These are phyloP conservation scores for Lathyrus tuberosus DNA, from an alignment of 306 rosid genomes.

Conservation along the genomic window DNA sequence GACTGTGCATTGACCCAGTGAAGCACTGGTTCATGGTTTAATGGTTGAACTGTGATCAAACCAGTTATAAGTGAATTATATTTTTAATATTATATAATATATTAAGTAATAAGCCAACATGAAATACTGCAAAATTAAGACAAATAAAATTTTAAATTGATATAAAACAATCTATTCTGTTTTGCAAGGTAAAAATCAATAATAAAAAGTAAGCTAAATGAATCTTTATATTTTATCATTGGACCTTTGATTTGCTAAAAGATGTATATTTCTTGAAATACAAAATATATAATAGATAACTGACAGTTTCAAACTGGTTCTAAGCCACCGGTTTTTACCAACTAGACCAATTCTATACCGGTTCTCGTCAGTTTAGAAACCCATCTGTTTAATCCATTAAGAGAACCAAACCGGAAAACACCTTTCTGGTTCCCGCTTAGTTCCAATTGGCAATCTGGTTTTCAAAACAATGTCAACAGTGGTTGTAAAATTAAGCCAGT, in stretches of 20 bases:
- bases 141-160: neutral
- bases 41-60: slow-evolving; percentile 2
- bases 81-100: neutral
- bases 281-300: neutral
- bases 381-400: neutral
- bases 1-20: neutral
- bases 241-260: neutral
- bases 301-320: neutral
- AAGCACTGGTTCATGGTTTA: neutral
- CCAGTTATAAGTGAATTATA: neutral
- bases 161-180: slow-evolving; percentile 6
- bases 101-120: neutral
- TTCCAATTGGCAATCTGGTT: neutral
- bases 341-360: neutral
- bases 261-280: neutral
- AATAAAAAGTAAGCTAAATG: neutral
- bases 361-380: neutral
- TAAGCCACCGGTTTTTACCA: neutral
- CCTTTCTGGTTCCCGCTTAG: neutral
- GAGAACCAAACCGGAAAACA: neutral
- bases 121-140: neutral
- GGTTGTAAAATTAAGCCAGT: slow-evolving; percentile 10
- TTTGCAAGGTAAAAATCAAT: slow-evolving; percentile 2
- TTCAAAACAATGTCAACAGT: neutral
- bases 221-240: neutral